A percentile compares a stretch with the other conserved stretches of the same genome.
Evolutionary conservation across 2,329 filamentous ascomycete species (phyloP).

Genomic region (Neopestalotiopsis clavispora): DNA sequence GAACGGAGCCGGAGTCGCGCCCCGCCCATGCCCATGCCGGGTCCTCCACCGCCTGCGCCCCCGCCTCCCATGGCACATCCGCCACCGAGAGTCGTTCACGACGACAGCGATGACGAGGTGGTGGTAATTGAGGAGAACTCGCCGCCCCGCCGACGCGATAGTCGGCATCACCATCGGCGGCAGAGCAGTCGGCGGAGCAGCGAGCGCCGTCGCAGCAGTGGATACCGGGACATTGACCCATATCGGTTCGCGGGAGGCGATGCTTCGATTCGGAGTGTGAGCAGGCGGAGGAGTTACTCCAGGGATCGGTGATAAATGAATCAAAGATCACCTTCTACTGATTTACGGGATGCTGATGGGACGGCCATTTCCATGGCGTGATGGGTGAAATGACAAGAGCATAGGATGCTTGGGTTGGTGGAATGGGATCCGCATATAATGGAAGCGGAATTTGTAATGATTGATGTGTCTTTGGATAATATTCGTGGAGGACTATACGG

Average conservation of each 20-base stretch:
- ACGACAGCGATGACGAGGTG: conserved; percentile 41
- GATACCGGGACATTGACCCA: conserved; percentile 37
- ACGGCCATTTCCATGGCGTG: not conserved
- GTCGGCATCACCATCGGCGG: conserved; percentile 26
- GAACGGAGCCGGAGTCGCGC: conserved; percentile 22
- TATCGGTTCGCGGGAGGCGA: conserved; percentile 37
- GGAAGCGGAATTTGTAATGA: not conserved
- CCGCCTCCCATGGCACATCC: conserved; percentile 13
- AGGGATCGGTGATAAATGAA: conserved; percentile 27
- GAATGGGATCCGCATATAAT: not conserved
- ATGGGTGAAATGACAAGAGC: not conserved
- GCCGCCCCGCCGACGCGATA: conserved; percentile 34
- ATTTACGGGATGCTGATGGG: not conserved
- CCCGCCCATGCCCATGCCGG: not conserved
- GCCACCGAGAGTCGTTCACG: conserved; percentile 32
- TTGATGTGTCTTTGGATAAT: not conserved
- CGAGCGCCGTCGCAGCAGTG: conserved; percentile 30
- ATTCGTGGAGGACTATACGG: not conserved
- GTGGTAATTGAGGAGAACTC: conserved; percentile 42
- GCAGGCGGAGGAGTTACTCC: conserved; percentile 37
- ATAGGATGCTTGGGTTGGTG: not conserved
- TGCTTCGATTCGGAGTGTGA: conserved; percentile 34
- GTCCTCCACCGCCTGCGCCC: conserved; percentile 12
- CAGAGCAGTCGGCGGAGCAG: conserved; percentile 29
- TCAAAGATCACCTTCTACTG: no score